Evolutionary conservation across 2,329 filamentous ascomycete species (phyloP), one percentile per base, ranked within the genome.

Genomic region (Colletotrichum scovillei): DNA sequence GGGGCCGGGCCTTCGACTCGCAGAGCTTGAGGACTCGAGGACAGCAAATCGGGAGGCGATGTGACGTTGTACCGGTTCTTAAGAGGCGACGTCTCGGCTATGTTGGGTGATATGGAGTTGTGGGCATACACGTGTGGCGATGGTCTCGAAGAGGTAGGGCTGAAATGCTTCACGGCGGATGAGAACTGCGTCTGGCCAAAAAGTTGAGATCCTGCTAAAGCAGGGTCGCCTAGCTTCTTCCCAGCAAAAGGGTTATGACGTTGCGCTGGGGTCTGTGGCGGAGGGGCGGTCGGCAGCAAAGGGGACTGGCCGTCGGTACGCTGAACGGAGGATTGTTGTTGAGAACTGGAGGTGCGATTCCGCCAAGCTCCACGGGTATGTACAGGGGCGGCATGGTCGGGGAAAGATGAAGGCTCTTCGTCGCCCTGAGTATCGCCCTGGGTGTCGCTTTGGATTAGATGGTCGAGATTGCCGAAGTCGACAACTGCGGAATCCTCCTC

Each of bases 141-240:
- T 0, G 89, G 89, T 12, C 89, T 84, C 1, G 89, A 91, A 1
- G 88, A 90, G 0, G 89, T 90, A 24, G 89, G 89, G 71, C 88
- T 91, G 58, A 82, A 79, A 28, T 81, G 83, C 76, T 86, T 89
- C 19, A 85, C 77, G 1, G 84, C 88, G 1, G 89, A 90, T 2
- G 89, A 90, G 38, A 82, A 82, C 74, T 89, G 89, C 0, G 89
- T 90, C 75, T 87, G 86, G 1, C 82, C 84, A 75, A 91, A 91
- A 9, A 91, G 81, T 77, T 91, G 88, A 8, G 88, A 87, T 77
- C 78, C 83, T 67, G 75, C 81, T 77, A 83, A 80, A 1, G 82
- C 76, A 80, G 78, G 71, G 69, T 80, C 75, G 68, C 80, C 78
- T 65, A 80, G 75, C 74, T 81, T 78, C 8, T 80, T 78, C 11